A percentile compares a stretch with the other conserved stretches of the same genome.
Evolutionary conservation across 331 rosid genomes (phyloP).

Genomic region (Cydonia oblonga): DNA sequence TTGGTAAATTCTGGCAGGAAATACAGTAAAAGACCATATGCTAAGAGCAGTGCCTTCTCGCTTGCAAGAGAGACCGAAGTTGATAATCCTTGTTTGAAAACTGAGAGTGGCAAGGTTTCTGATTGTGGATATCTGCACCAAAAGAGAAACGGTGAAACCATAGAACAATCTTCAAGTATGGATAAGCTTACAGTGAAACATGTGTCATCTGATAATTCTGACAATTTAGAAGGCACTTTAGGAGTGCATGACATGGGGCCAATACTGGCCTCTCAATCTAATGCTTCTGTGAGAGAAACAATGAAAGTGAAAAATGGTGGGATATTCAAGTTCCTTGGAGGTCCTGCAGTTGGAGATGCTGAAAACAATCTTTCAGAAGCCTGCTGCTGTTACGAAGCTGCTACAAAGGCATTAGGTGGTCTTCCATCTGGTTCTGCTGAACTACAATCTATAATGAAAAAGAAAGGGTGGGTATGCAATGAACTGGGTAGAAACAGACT

Average conservation of each 20-base stretch:
- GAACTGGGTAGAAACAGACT: slow-evolving; percentile 81
- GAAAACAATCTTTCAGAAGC: slow-evolving; percentile 59
- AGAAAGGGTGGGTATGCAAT: slow-evolving; percentile 90
- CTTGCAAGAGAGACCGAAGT: slow-evolving; percentile 36
- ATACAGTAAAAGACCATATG: slow-evolving; percentile 33
- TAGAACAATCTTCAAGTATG: slow-evolving; percentile 11
- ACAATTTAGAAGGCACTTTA: slow-evolving; percentile 18
- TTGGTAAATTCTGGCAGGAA: slow-evolving; percentile 44
- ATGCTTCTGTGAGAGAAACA: slow-evolving; percentile 27
- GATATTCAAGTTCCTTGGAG: slow-evolving; percentile 73
- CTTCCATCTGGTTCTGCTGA: slow-evolving; percentile 56
- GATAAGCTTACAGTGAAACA: slow-evolving; percentile 19
- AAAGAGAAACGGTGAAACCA: slow-evolving; percentile 15
- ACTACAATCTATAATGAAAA: slow-evolving; percentile 56
- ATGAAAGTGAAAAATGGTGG: slow-evolving; percentile 61
- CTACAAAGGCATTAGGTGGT: slow-evolving; percentile 56
- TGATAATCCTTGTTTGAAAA: slow-evolving; percentile 21
- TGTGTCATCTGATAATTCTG: slow-evolving; percentile 18
- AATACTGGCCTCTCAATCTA: slow-evolving; percentile 28
- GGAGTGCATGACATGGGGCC: slow-evolving; percentile 21
- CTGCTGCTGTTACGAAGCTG: slow-evolving; percentile 71
- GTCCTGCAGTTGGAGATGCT: slow-evolving; percentile 43
- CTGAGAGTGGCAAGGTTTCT: slow-evolving; percentile 20
- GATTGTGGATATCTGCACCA: slow-evolving; percentile 23
- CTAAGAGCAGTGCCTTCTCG: slow-evolving; percentile 29